Evolutionary conservation across 192 early-diverging fungal genomes (phyloP).

Genomic region (Entomortierella beljakovae): DNA sequence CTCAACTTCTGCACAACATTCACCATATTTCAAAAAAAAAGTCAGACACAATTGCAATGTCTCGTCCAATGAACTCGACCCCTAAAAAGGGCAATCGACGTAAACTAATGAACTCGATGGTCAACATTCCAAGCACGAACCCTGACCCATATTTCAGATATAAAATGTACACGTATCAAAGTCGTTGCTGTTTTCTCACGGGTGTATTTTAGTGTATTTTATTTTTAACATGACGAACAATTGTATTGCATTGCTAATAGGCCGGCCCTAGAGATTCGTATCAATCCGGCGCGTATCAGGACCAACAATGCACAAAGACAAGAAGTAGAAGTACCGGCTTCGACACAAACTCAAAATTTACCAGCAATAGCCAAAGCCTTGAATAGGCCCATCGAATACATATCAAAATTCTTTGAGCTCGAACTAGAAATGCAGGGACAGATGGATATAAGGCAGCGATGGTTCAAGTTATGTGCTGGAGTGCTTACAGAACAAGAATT

Average conservation of each 20-base stretch:
- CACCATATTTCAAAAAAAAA: too few relatives aligned
- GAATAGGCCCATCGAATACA: conserved; percentile 44
- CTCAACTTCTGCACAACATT: too few relatives aligned
- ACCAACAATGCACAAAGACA: conserved; percentile 40
- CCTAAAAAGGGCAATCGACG: conserved; percentile 52
- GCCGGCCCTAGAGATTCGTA: conserved; percentile 49
- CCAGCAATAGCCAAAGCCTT: conserved; percentile 27
- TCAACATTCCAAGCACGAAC: conserved; percentile 54
- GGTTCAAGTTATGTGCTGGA: conserved; percentile 34
- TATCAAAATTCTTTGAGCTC: conserved; percentile 47
- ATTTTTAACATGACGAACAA: too few relatives aligned
- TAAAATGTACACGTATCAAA: conserved; percentile 35
- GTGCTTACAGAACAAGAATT: conserved; percentile 26
- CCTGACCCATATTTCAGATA: conserved; percentile 53
- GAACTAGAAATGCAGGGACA: conserved; percentile 44
- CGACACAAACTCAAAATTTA: conserved; percentile 49
- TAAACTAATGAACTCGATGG: conserved; percentile 56
- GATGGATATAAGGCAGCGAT: conserved; percentile 38
- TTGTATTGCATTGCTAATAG: not conserved
- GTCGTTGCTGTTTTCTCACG: not conserved
- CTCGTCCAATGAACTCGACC: conserved; percentile 22
- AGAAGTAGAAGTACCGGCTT: conserved; percentile 34
- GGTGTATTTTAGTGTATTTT: too few relatives aligned
- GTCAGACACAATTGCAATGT: too few relatives aligned
- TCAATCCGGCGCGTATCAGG: conserved; percentile 42